phyloP scores from a whole-genome alignment of 345 rosid species.

The Gossypium australe region DNA sequence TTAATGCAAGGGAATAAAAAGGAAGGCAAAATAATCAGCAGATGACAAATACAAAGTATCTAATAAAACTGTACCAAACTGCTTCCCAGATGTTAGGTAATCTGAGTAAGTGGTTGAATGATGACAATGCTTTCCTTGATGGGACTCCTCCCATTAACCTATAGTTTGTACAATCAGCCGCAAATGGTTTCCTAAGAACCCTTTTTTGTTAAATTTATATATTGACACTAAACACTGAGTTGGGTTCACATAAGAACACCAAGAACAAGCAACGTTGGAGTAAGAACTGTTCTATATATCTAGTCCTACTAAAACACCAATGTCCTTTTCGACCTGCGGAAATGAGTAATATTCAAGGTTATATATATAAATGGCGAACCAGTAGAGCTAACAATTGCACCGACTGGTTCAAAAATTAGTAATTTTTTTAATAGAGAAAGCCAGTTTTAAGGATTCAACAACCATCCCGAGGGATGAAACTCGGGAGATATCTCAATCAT shows the following conservation, averaged over 20 bases:
- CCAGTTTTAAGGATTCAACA: no score
- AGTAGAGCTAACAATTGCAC: no score
- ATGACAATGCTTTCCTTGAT: slow-evolving; percentile 59
- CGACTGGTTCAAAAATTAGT: no score
- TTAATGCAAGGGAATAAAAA: no score
- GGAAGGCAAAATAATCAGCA: no score
- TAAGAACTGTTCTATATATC: not conserved
- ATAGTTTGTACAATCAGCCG: slow-evolving; percentile 47
- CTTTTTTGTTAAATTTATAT: slow-evolving; percentile 13
- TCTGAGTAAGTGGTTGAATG: slow-evolving; percentile 58
- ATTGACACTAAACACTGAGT: not conserved
- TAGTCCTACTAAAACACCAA: not conserved
- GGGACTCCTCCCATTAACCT: slow-evolving; percentile 50
- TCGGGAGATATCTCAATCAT: no score
- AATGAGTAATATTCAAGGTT: no score
- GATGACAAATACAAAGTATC: no score
- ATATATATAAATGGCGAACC: no score
- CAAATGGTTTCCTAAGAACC: slow-evolving; percentile 68
- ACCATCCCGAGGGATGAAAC: no score
- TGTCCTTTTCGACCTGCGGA: not conserved
- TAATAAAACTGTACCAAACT: slow-evolving; percentile 26
- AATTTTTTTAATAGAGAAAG: no score
- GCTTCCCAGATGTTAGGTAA: slow-evolving; percentile 63
- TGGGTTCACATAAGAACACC: not conserved
- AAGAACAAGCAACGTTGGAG: not conserved